Evolutionary conservation across 805 yeast genomes (phyloP).

Genomic region (Maudiozyma bulderi): DNA sequence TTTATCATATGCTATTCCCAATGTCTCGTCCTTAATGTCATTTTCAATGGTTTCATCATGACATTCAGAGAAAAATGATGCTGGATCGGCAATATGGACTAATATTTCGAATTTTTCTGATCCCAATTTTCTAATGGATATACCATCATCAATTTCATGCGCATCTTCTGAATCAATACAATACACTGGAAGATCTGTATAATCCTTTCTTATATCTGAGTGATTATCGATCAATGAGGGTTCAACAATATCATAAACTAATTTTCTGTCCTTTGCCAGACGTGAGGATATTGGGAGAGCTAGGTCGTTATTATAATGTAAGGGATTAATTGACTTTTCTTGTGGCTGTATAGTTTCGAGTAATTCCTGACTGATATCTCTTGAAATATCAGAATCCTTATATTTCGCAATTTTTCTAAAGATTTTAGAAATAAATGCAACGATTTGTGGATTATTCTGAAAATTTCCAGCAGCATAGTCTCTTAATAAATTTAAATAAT

Average conservation of each 20-base stretch:
- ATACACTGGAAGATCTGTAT: slow-evolving; percentile 45
- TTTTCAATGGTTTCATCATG: slow-evolving; percentile 5
- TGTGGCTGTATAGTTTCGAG: slow-evolving; percentile 27
- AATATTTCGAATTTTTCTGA: slow-evolving; percentile 37
- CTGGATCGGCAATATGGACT: slow-evolving; percentile 82
- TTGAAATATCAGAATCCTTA: slow-evolving; percentile 38
- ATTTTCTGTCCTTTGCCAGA: slow-evolving; percentile 36
- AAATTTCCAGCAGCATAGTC: slow-evolving; percentile 48
- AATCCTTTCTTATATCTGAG: slow-evolving; percentile 30
- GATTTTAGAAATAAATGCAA: slow-evolving; percentile 38
- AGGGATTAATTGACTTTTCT: slow-evolving; percentile 1
- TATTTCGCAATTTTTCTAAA: slow-evolving; percentile 22
- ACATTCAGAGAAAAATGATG: slow-evolving; percentile 41
- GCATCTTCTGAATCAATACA: slow-evolving; percentile 79
- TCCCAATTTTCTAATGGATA: slow-evolving; percentile 42
- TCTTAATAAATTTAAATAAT: slow-evolving; percentile 38
- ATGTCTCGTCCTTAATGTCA: slow-evolving; percentile 26
- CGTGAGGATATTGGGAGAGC: slow-evolving; percentile 37
- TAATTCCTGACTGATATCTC: slow-evolving; percentile 45
- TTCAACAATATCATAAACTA: slow-evolving; percentile 20
- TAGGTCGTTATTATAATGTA: slow-evolving; percentile 22
- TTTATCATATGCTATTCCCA: slow-evolving; percentile 49
- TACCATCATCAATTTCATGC: slow-evolving; percentile 89
- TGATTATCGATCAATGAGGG: neutral
- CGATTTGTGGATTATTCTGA: slow-evolving; percentile 36